A percentile compares a stretch with the other conserved stretches of the same genome.
phyloP scores from a whole-genome alignment of 129 eudicot genomes.

The Lactuca sativa region DNA sequence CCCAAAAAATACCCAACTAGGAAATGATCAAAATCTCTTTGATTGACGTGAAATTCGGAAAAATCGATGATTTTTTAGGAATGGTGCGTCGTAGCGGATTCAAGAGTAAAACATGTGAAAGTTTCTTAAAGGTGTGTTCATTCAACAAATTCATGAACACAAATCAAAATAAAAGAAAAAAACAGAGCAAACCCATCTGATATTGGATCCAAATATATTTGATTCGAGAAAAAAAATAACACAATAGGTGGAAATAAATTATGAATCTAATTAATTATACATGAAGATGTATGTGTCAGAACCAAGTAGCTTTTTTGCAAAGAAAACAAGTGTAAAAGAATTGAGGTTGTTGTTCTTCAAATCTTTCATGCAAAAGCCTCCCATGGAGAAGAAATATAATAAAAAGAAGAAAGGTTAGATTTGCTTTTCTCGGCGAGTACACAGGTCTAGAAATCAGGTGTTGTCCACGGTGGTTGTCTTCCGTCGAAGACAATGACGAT shows the following conservation, averaged over 20 bases:
- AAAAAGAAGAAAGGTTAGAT: constrained; percentile 22
- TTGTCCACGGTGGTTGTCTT: constrained; percentile 32
- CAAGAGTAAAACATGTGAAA: neutral
- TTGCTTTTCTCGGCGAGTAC: constrained; percentile 38
- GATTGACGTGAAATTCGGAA: neutral
- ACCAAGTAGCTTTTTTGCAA: constrained; percentile 47
- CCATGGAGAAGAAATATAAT: constrained; percentile 33
- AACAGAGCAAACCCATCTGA: constrained; percentile 3
- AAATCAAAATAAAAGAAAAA: neutral
- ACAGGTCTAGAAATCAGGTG: constrained; percentile 41
- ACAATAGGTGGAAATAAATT: neutral
- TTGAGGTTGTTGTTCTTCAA: constrained; percentile 47
- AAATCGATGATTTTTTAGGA: neutral
- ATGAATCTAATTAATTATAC: constrained; percentile 40
- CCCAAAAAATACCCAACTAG: neutral
- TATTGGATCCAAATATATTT: neutral
- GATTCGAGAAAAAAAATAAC: neutral
- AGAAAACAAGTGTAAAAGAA: constrained; percentile 43
- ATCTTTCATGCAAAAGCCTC: constrained; percentile 37
- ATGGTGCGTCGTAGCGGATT: neutral
- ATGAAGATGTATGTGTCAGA: constrained; percentile 52
- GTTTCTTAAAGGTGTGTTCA: neutral
- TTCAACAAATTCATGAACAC: neutral
- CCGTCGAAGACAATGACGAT: constrained; percentile 24
- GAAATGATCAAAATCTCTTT: neutral